Base-by-base conservation (phyloP, 495 filamentous ascomycete genomes). In the Tuber aestivum region DNA sequence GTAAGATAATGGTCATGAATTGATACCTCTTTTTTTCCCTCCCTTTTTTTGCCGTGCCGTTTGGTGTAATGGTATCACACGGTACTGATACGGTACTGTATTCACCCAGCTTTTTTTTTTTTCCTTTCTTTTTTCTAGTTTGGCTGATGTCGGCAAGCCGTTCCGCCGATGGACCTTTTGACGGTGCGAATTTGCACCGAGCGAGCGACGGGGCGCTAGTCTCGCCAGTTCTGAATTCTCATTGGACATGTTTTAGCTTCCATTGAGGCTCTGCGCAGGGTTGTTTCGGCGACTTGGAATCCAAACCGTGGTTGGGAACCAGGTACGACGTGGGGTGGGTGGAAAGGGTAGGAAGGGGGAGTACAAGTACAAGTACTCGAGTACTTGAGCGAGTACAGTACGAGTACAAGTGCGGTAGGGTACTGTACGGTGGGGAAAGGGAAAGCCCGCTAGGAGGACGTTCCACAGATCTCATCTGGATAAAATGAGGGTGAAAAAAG, bases 381-480 rank as follows among this genome's bases (percentile, higher is more conserved):
- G n/a, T n/a, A n/a, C n/a, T n/a, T n/a, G n/a, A n/a, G n/a, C n/a
- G n/a, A 32, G 56, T 32, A 16, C 56, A 27, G 56, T 65, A 9
- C 5, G 27, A n/a, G n/a, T n/a, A n/a, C n/a, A n/a, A n/a, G n/a
- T n/a, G n/a, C n/a, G n/a, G n/a, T n/a, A n/a, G n/a, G n/a, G n/a
- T n/a, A n/a, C n/a, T 8, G 27, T 32, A 65, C 9, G 56, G 56
- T 3, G 32, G n/a, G 56, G 56, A 4, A 61, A 32, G 56, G 56
- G n/a, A 65, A 65, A 32, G 56, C 56, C 50, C 50, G n/a, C 50
- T 56, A 1, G 12, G 3, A 56, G 50, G 10, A 27, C 9, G 56
- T 65, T 32, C n/a, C 56, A 65, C 56, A 65, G 56, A 65, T 65
- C 56, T 65, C 56, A 65, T 65, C 56, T 65, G 56, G 56, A 65